A percentile compares a stretch with the other conserved stretches of the same genome.
These are phyloP conservation scores for Samsoniella hepiali DNA, from an alignment of 2,329 filamentous ascomycete species.

Conservation along the genomic window DNA sequence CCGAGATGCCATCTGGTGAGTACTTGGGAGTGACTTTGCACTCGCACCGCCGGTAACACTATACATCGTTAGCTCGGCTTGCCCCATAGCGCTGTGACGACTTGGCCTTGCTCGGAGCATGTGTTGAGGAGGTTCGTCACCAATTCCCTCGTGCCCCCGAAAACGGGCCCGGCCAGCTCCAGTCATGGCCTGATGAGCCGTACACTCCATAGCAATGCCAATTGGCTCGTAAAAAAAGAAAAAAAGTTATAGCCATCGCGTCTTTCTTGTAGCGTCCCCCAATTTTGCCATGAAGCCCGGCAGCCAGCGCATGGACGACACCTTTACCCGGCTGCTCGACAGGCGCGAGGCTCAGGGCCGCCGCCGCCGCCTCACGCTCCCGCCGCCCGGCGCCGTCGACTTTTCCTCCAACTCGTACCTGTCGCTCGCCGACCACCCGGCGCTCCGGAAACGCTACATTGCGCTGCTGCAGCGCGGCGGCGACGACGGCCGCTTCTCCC, in stretches of 20 bases:
- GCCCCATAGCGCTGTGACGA: conserved; percentile 4
- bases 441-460: conserved; percentile 63
- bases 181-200: no score
- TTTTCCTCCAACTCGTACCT: conserved; percentile 80
- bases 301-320: conserved; percentile 27
- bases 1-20: neutral
- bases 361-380: conserved; percentile 49
- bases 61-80: neutral
- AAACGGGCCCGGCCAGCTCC: neutral
- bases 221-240: neutral
- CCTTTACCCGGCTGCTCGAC: conserved; percentile 28
- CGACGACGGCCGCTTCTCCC: neutral
- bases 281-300: conserved; percentile 10
- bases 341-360: conserved; percentile 33
- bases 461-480: conserved; percentile 28
- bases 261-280: neutral
- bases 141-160: neutral
- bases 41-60: neutral
- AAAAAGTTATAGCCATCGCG: neutral
- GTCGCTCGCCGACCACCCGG: conserved; percentile 58
- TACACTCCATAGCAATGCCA: neutral
- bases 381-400: conserved; percentile 67
- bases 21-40: conserved; percentile 21
- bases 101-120: neutral
- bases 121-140: neutral